Evolutionary conservation across 2,329 filamentous ascomycete genomes (phyloP).

Genomic region (Aspergillus udagawae): DNA sequence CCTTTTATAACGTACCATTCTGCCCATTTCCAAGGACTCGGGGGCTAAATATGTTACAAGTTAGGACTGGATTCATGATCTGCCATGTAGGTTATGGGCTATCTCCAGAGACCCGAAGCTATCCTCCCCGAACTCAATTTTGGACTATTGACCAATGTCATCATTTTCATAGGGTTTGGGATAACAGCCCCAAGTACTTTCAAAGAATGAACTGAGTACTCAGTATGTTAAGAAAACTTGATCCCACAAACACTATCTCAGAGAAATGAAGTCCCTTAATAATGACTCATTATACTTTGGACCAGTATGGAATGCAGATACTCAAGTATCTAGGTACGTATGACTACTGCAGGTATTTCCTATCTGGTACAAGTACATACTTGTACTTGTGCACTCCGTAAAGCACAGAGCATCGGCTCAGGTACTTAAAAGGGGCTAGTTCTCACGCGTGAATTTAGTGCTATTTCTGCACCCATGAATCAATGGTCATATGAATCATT

Average conservation of each 20-base stretch:
- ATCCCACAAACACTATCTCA: not conserved
- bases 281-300: not conserved
- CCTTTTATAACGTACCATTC: not conserved
- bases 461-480: constrained; percentile 6
- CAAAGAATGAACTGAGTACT: no score
- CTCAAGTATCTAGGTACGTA: not conserved
- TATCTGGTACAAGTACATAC: constrained; percentile 9
- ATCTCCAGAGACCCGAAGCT: no score
- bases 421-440: constrained; percentile 14
- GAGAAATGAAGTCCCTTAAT: not conserved
- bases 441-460: not conserved
- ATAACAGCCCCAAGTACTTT: not conserved
- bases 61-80: no score
- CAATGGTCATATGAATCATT: constrained; percentile 9
- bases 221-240: not conserved
- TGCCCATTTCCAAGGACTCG: not conserved
- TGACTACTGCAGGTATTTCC: constrained; percentile 16
- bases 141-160: not conserved
- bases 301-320: not conserved
- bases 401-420: constrained; percentile 15
- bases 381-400: not conserved
- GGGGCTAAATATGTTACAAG: not conserved
- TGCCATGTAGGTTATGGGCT: no score
- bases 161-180: not conserved
- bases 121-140: no score